Conservation (phyloP, 2,329 filamentous ascomycete genomes). For the Bimuria novae-zelandiae region DNA sequence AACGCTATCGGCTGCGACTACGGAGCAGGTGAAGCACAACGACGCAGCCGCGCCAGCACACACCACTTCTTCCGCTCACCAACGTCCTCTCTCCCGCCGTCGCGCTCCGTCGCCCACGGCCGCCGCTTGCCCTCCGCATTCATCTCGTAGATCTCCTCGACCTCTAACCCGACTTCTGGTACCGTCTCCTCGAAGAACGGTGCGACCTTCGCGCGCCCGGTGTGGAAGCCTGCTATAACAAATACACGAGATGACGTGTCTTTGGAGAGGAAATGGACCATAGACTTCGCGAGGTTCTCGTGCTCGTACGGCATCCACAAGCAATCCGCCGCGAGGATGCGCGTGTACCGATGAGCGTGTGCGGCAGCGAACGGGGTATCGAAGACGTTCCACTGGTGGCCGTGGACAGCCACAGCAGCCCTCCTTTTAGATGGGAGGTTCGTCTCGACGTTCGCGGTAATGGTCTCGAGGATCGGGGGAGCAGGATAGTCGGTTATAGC, state of each 20-base stretch:
- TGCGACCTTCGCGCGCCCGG: conserved; percentile 67
- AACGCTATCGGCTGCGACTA: not conserved
- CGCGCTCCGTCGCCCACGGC: conserved; percentile 59
- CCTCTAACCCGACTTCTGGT: conserved; percentile 54
- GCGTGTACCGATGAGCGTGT: conserved; percentile 56
- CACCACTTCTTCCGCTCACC: conserved; percentile 71
- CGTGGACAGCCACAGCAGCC: conserved; percentile 58
- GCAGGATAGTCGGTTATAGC: conserved; percentile 72
- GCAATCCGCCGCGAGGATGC: conserved; percentile 72
- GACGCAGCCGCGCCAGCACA: conserved; percentile 56
- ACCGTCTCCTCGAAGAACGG: conserved; percentile 66
- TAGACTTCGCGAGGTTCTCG: conserved; percentile 65
- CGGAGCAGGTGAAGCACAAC: conserved; percentile 9
- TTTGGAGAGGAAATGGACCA: conserved; percentile 63
- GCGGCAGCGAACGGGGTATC: conserved; percentile 46
- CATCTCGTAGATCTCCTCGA: conserved; percentile 71
- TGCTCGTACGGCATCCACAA: conserved; percentile 78
- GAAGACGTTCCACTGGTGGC: conserved; percentile 68
- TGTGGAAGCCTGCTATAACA: conserved; percentile 74
- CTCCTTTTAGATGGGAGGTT: conserved; percentile 53
- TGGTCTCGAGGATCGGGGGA: conserved; percentile 61
- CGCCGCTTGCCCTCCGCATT: conserved; percentile 68
- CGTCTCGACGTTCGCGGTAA: conserved; percentile 60
- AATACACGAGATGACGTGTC: conserved; percentile 58
- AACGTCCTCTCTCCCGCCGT: conserved; percentile 65